These are phyloP conservation scores for Eudorina sp. DNA, from an alignment of 139 green algal species.

Conservation along the genomic window DNA sequence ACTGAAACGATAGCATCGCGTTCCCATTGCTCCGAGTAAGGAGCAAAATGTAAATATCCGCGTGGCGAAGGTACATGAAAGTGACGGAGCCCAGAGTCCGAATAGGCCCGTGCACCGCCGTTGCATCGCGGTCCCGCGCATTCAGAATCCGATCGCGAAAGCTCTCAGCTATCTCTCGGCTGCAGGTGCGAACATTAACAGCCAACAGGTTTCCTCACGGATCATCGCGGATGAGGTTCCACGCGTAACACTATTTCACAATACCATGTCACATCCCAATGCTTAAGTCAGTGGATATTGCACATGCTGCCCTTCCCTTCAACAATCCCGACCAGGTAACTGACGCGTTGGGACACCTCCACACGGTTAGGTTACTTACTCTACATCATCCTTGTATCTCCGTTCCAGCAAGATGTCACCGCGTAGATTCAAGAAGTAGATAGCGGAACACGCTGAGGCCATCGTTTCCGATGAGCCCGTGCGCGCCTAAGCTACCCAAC, in stretches of 20 bases:
- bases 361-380: constrained; percentile 69
- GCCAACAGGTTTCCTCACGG: not conserved
- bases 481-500: too few species aligned
- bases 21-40: constrained; percentile 94
- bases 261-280: too few species aligned
- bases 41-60: constrained; percentile 95
- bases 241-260: not conserved
- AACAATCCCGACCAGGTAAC: not conserved
- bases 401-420: constrained; percentile 95
- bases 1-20: constrained; percentile 92
- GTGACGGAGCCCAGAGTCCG: constrained; percentile 82
- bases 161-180: constrained; percentile 85
- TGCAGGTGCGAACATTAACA: constrained; percentile 50
- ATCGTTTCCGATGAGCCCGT: constrained; percentile 11
- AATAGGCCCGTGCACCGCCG: constrained; percentile 76
- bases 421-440: constrained; percentile 95
- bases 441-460: constrained; percentile 62
- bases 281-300: too few species aligned
- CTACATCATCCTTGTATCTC: constrained; percentile 93
- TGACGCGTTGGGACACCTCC: not conserved
- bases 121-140: constrained; percentile 64
- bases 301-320: not conserved
- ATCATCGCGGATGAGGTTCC: not conserved
- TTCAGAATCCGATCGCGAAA: constrained; percentile 95
- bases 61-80: constrained; percentile 91